Base-by-base conservation (phyloP, 1,284 basidiomycete species). In the Irpex sp. region DNA sequence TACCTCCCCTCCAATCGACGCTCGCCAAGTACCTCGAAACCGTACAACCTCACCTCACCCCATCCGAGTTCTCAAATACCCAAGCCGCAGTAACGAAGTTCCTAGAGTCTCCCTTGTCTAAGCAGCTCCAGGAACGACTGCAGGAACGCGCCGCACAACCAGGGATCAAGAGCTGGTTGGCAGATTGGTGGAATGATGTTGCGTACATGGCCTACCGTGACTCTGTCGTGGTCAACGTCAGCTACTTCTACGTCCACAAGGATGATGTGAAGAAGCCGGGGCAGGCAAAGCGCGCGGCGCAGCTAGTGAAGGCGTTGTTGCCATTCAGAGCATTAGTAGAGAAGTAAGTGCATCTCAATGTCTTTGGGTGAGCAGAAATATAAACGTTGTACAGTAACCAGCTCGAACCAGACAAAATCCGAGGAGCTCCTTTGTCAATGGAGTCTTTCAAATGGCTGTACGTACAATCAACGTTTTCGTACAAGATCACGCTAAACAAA, bases 131-230 rank as follows among this genome's bases (percentile, higher is more conserved):
- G 78, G 76, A 81, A 62, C 82, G 97, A 3, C 82, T 98, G 48
- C 81, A 94, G 72, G 81, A 84, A 34, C 85, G 96, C 4, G 93
- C 94, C 0, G 77, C 80, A 0, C 82, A 85, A n/a, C 81, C 84
- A 0, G 74, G 75, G 13, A 76, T 78, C 59, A 85, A 86, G 69
- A 96, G 84, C 79, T 99, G 97, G 97, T 83, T 99, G 38, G 84
- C 85, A 61, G 94, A 97, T 63, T 99, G 97, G 97, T 99, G 97
- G 97, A 97, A 98, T 77, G 94, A 98, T 51, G 85, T 77, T 7
- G 96, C 96, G 26, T 93, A 93, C 73, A 91, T 93, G 88, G 88
- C 79, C 4, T 93, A 92, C 71, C 84, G 93, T 57, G 94, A 97
- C 69, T 90, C 96, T 4, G 93, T 98, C 44, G 91, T 98, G 31